These are phyloP conservation scores for Exserohilum rostratum DNA, from an alignment of 2,329 filamentous ascomycete genomes.

Conservation along the genomic window DNA sequence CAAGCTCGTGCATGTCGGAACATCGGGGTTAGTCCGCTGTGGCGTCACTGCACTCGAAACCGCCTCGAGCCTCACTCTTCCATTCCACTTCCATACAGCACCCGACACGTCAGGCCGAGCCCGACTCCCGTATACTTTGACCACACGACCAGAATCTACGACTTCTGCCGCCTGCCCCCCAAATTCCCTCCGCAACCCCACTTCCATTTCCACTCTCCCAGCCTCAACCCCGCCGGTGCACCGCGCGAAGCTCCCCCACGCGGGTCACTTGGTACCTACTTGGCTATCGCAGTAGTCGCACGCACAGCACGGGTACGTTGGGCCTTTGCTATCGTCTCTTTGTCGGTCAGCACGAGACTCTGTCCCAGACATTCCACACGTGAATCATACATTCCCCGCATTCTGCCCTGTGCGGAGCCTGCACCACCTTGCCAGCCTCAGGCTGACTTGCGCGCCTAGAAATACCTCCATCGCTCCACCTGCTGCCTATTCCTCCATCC, in stretches of 20 bases:
- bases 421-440: conserved; percentile 9
- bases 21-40: conserved; percentile 18
- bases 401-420: conserved; percentile 2
- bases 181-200: not conserved
- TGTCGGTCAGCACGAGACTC: not conserved
- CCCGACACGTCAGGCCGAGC: conserved; percentile 42
- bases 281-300: not conserved
- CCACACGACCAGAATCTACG: no score
- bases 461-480: conserved; percentile 7
- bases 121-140: conserved; percentile 1
- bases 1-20: conserved; percentile 25
- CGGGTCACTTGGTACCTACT: conserved; percentile 16
- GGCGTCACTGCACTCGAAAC: conserved; percentile 32
- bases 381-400: conserved; percentile 8
- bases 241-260: conserved; percentile 16
- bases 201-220: not conserved
- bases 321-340: not conserved
- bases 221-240: conserved; percentile 15
- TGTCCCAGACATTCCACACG: conserved; percentile 19
- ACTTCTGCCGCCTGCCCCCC: not conserved
- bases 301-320: not conserved
- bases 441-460: conserved; percentile 15
- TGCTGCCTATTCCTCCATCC: conserved; percentile 10
- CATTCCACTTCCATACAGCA: conserved; percentile 30
- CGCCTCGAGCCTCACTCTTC: conserved; percentile 28